These are phyloP conservation scores for Mortierella sp. DNA, from an alignment of 371 early-diverging fungal genomes.

Conservation along the genomic window DNA sequence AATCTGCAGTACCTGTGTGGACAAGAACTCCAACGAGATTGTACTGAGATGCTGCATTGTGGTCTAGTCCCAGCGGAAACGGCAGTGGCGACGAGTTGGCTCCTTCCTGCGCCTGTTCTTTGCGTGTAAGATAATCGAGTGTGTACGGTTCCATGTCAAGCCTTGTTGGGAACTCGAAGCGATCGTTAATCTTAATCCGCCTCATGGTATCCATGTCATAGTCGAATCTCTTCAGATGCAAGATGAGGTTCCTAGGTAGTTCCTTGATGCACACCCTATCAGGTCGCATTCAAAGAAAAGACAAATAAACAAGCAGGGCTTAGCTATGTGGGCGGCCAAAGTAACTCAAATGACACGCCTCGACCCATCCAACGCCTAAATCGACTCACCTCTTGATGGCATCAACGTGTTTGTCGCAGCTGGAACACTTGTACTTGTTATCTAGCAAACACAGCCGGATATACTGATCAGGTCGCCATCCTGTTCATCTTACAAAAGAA, in stretches of 20 bases:
- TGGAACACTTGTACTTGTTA: constrained; percentile 63
- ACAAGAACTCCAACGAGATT: constrained; percentile 63
- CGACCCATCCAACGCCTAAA: too few species aligned
- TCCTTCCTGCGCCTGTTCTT: constrained; percentile 55
- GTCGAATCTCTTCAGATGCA: constrained; percentile 69
- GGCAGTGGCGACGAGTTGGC: constrained; percentile 23
- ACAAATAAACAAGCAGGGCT: background rate
- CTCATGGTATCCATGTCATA: constrained; percentile 65
- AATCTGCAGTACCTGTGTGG: constrained; percentile 69
- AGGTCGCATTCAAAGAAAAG: background rate
- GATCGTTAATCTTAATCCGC: constrained; percentile 64
- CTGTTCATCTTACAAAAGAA: too few species aligned
- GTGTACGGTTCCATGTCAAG: constrained; percentile 62
- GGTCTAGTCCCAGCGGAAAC: constrained; percentile 9
- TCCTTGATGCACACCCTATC: constrained; percentile 58
- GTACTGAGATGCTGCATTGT: constrained; percentile 50
- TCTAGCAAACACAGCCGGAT: constrained; percentile 39
- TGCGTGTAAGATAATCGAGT: constrained; percentile 55
- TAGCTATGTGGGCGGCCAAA: too few species aligned
- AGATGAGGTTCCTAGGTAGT: constrained; percentile 61
- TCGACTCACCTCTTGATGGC: constrained; percentile 61
- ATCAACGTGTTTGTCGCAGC: constrained; percentile 62
- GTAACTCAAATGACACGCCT: too few species aligned
- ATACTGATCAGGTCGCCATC: too few species aligned
- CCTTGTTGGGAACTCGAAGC: constrained; percentile 60